A percentile compares a stretch with the other conserved stretches of the same genome.
These are phyloP conservation scores for Gracilaria gracilis DNA, from an alignment of 23 red algal species.

Conservation along the genomic window DNA sequence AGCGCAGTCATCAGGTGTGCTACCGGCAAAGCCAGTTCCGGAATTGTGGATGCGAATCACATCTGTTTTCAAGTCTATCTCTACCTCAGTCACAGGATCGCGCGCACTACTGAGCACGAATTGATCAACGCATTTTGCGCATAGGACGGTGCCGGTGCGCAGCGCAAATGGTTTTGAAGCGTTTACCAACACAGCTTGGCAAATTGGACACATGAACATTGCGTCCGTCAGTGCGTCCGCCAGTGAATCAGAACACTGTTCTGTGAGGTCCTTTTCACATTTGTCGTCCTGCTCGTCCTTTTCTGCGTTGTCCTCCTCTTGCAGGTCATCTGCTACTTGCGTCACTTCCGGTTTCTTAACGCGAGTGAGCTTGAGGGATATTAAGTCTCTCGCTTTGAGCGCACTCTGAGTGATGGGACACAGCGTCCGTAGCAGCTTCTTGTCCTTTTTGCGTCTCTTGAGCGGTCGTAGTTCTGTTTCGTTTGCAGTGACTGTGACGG, in stretches of 20 bases:
- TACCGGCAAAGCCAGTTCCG: conserved; percentile 81
- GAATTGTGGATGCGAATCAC: conserved; percentile 73
- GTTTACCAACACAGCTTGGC: conserved; percentile 67
- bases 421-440: conserved; percentile 6
- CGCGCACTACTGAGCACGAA: conserved; percentile 60
- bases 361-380: conserved; percentile 48
- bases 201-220: conserved; percentile 75
- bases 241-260: neutral
- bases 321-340: neutral
- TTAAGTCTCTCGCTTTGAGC: conserved; percentile 67
- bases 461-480: neutral
- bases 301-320: neutral
- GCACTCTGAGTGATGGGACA: conserved; percentile 71
- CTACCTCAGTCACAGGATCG: conserved; percentile 61
- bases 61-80: conserved; percentile 54
- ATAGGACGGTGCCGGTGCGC: conserved; percentile 73
- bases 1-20: conserved; percentile 50
- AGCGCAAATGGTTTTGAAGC: conserved; percentile 71
- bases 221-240: neutral
- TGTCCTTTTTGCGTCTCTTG: conserved; percentile 34
- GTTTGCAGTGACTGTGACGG: neutral
- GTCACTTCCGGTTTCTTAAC: neutral
- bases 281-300: neutral
- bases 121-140: conserved; percentile 72
- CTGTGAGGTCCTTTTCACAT: neutral